These are phyloP conservation scores for Skeletonema marinoi DNA, from an alignment of 108 stramenopile genomes.

Conservation along the genomic window DNA sequence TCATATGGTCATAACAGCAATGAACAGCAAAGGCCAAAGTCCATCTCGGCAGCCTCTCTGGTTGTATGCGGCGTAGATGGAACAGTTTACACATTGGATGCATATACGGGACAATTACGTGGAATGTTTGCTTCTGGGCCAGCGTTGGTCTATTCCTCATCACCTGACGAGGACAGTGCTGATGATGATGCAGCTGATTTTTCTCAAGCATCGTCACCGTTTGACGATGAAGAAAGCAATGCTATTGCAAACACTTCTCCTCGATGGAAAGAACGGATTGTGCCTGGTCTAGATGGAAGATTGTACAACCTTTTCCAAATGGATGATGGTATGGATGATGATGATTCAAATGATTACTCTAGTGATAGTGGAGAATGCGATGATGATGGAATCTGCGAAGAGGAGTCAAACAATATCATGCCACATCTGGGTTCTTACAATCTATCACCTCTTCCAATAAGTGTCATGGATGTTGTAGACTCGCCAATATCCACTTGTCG, in stretches of 20 bases:
- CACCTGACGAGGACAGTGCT: slow-evolving; percentile 5
- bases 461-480: slow-evolving; percentile 60
- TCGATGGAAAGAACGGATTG: slow-evolving; percentile 46
- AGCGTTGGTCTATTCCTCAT: slow-evolving; percentile 54
- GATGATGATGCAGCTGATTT: slow-evolving; percentile 5
- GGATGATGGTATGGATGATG: slow-evolving; percentile 3
- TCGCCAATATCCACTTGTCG: slow-evolving; percentile 65
- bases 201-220: background rate
- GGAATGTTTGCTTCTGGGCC: slow-evolving; percentile 57
- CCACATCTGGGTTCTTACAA: slow-evolving; percentile 16
- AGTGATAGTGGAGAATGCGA: background rate
- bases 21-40: background rate
- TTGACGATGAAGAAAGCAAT: background rate
- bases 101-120: slow-evolving; percentile 47
- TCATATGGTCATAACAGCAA: background rate
- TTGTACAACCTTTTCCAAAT: slow-evolving; percentile 52
- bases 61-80: slow-evolving; percentile 74
- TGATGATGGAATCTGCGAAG: background rate
- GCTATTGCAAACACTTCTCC: background rate
- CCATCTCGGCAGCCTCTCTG: slow-evolving; percentile 43
- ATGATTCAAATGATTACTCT: slow-evolving; percentile 19
- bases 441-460: slow-evolving; percentile 44
- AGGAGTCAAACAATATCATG: background rate
- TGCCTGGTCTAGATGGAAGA: slow-evolving; percentile 78
- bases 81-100: slow-evolving; percentile 59